Conservation (phyloP, 108 stramenopile genomes). For the Fistulifera pelliculosa region DNA sequence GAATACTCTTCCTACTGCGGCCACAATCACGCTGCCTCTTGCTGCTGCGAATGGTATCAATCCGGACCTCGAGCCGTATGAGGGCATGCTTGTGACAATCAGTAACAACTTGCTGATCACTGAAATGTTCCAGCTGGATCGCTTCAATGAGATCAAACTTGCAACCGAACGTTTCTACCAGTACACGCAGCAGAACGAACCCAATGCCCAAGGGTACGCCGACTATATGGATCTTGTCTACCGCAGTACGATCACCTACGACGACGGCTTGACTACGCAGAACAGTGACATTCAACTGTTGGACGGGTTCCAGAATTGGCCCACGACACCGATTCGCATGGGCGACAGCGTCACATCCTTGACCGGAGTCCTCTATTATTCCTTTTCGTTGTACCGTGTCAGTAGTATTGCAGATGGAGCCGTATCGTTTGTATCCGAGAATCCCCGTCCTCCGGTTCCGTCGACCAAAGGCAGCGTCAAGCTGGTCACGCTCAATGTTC, state of each 20-base stretch:
- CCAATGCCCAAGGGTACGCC: conserved; percentile 11
- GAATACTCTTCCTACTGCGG: conserved; percentile 11
- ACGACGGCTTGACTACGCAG: conserved; percentile 13
- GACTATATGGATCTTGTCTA: conserved; percentile 10
- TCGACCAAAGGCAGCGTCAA: conserved; percentile 5
- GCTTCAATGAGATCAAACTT: conserved; percentile 22
- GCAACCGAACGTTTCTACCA: conserved; percentile 13
- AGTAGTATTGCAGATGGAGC: conserved; percentile 8
- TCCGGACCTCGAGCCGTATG: conserved; percentile 20
- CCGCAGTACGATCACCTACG: conserved; percentile 21
- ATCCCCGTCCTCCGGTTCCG: conserved; percentile 14
- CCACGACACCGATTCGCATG: conserved; percentile 14
- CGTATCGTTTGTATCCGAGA: conserved; percentile 9
- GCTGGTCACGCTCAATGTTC: conserved; percentile 20
- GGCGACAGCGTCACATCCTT: conserved; percentile 21
- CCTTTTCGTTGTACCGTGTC: conserved; percentile 15
- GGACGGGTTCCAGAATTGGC: background rate
- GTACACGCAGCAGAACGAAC: conserved; percentile 23
- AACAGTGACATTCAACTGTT: background rate
- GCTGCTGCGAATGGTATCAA: background rate
- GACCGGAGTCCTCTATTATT: conserved; percentile 18
- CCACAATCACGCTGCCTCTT: conserved; percentile 12
- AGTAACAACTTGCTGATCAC: conserved; percentile 13
- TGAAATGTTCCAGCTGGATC: conserved; percentile 24
- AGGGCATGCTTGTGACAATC: conserved; percentile 25